phyloP scores from a whole-genome alignment of 2,329 filamentous ascomycete genomes.

The Ascocoryne sarcoides region DNA sequence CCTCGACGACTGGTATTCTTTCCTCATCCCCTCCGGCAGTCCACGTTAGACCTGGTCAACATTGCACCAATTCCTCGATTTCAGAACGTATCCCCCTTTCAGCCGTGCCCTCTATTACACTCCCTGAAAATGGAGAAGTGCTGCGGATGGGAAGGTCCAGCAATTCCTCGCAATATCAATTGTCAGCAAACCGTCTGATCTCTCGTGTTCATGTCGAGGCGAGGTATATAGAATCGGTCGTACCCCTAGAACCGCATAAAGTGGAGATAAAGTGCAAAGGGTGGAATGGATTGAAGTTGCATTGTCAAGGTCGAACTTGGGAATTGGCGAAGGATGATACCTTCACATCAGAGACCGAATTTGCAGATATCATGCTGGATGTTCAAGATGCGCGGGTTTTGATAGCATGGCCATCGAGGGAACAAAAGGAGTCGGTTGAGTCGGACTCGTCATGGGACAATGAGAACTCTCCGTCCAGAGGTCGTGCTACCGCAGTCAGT shows the following conservation, averaged over 20 bases:
- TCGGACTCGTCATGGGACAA: slow-evolving; percentile 62
- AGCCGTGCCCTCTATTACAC: slow-evolving; percentile 71
- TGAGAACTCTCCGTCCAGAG: slow-evolving; percentile 38
- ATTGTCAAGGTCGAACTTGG: slow-evolving; percentile 81
- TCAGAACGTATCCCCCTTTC: slow-evolving; percentile 74
- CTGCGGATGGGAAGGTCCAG: slow-evolving; percentile 87
- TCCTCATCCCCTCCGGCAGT: slow-evolving; percentile 70
- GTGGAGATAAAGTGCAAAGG: slow-evolving; percentile 87
- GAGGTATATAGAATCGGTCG: slow-evolving; percentile 63
- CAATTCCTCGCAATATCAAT: slow-evolving; percentile 90
- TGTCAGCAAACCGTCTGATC: slow-evolving; percentile 85
- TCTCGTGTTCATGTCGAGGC: slow-evolving; percentile 91
- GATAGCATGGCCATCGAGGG: slow-evolving; percentile 72
- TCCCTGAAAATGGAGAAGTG: slow-evolving; percentile 72
- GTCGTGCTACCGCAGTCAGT: slow-evolving; percentile 33
- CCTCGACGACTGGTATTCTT: slow-evolving; percentile 85
- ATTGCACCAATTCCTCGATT: slow-evolving; percentile 53
- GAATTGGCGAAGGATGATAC: slow-evolving; percentile 81
- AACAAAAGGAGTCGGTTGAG: slow-evolving; percentile 34
- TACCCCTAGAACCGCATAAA: slow-evolving; percentile 61
- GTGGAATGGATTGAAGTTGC: slow-evolving; percentile 91
- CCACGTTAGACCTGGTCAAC: slow-evolving; percentile 36
- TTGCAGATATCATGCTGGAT: slow-evolving; percentile 87
- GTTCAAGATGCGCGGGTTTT: slow-evolving; percentile 88
- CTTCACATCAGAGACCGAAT: slow-evolving; percentile 82